Evolutionary conservation across 2,329 filamentous ascomycete species (phyloP).

Genomic region (Colletotrichum chrysophilum): DNA sequence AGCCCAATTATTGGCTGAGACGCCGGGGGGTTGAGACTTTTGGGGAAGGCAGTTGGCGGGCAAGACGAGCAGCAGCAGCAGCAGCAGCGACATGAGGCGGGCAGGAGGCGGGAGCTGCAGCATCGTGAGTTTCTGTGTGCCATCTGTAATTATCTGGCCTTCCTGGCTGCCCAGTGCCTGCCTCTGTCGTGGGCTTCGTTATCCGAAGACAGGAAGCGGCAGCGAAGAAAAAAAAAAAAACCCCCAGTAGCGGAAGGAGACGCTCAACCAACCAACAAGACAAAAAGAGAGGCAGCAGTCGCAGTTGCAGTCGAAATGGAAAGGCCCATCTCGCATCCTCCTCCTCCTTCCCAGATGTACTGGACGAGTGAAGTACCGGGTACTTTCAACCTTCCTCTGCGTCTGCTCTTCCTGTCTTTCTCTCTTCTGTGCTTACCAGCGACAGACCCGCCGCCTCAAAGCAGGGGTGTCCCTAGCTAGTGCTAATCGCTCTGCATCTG

Average conservation of each 20-base stretch:
- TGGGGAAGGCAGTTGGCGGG: background rate
- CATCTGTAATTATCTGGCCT: background rate
- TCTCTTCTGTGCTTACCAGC: background rate
- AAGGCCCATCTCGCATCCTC: conserved; percentile 10
- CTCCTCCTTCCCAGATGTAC: background rate
- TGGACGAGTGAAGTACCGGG: background rate
- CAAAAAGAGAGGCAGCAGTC: background rate
- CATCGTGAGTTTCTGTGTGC: conserved; percentile 8
- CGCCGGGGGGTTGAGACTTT: background rate
- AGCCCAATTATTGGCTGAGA: conserved; percentile 6
- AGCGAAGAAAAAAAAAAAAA: background rate
- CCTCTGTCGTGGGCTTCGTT: background rate
- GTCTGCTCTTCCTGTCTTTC: background rate
- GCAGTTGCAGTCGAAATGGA: conserved; percentile 12
- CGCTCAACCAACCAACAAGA: background rate
- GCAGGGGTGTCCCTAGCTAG: conserved; percentile 6
- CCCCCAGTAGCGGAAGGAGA: background rate
- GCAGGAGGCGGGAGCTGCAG: background rate
- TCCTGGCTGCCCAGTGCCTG: background rate
- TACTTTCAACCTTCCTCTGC: background rate
- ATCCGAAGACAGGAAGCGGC: background rate
- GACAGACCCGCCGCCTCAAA: background rate
- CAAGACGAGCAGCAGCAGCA: background rate
- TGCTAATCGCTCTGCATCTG: background rate
- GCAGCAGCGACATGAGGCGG: background rate